These are phyloP conservation scores for Myxozyma neglecta DNA, from an alignment of 805 yeast genomes.

Conservation along the genomic window DNA sequence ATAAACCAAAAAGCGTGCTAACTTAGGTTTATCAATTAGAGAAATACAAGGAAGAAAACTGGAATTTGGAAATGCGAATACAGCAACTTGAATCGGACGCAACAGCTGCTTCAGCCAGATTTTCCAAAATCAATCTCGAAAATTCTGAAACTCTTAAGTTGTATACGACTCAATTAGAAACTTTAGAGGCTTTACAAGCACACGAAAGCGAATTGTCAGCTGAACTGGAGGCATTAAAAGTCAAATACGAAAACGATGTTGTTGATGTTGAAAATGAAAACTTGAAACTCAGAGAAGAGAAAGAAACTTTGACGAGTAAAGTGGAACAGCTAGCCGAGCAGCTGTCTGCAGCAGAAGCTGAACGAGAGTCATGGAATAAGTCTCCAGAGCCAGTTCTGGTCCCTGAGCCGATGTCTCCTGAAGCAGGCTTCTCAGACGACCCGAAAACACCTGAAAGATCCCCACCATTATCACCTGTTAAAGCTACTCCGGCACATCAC, in stretches of 20 bases:
- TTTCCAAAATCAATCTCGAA: slow-evolving; percentile 34
- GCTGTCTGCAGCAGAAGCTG: slow-evolving; percentile 10
- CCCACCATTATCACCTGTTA: slow-evolving; percentile 41
- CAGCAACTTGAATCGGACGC: slow-evolving; percentile 37
- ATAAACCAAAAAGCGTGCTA: slow-evolving; percentile 10
- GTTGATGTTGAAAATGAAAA: slow-evolving; percentile 28
- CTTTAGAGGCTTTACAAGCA: slow-evolving; percentile 36
- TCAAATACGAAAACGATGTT: slow-evolving; percentile 35
- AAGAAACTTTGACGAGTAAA: slow-evolving; percentile 26
- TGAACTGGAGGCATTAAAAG: slow-evolving; percentile 32
- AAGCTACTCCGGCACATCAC: slow-evolving; percentile 38
- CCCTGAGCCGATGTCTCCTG: slow-evolving; percentile 7
- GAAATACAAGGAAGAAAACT: slow-evolving; percentile 40
- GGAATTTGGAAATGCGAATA: slow-evolving; percentile 42
- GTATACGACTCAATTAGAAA: slow-evolving; percentile 34
- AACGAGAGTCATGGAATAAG: slow-evolving; percentile 2
- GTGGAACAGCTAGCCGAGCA: slow-evolving; percentile 33
- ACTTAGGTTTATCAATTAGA: slow-evolving; percentile 30
- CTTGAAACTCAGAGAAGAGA: slow-evolving; percentile 35
- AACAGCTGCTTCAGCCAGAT: slow-evolving; percentile 30
- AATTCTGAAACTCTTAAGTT: slow-evolving; percentile 32
- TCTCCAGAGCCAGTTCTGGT: neutral
- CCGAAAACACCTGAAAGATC: slow-evolving; percentile 36
- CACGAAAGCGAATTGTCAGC: slow-evolving; percentile 37
- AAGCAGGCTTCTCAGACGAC: slow-evolving; percentile 16